Base-by-base conservation (phyloP, 176 grass and related monocot species). In the Bolboschoenus planiculmis region DNA sequence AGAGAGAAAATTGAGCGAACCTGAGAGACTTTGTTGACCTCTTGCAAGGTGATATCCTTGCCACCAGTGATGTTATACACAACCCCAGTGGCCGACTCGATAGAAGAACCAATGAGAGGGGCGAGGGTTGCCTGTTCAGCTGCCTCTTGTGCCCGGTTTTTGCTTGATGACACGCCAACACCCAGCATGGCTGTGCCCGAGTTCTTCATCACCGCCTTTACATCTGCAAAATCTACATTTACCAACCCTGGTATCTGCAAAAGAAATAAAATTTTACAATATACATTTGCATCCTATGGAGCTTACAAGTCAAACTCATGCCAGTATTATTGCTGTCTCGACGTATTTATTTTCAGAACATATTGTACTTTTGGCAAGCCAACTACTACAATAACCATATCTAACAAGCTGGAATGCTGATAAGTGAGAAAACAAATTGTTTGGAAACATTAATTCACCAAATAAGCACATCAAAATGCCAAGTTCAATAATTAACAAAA, bases 141-240 rank as follows among this genome's bases (percentile, higher is more conserved):
- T 78, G 96, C 96, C 91, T 95, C 96, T 79, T 95, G 96, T 4
- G 96, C 92, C 15, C 91, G 82, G 30, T 95, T 99, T 83, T 95
- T 99, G 86, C 96, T 93, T 15, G 92, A 95, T 67, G 92, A 99
- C 74, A 93, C 92, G 26, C 96, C 92, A 51, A 93, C 87, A 0
- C 96, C 92, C 0, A 99, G 92, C 92, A 99, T 99, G 37, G 96
- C 96, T 54, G 92, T 95, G 83, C 96, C 96, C 27, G 96, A 95
- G 70, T 90, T 91, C 84, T 93, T 95, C 91, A 99, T 99, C 9
- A 99, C 91, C 33, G 96, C 89, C 85, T 99, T 95, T 35, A 95
- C 96, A 88, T 99, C 96, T 3, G 96, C 96, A 91, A 99, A 99
- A 86, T 99, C 96, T 60, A 99, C 96, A 83, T 99, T 99, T 9